These are phyloP conservation scores for Stagonosporopsis chrysanthemi DNA, from an alignment of 2,329 filamentous ascomycete species.

Conservation along the genomic window DNA sequence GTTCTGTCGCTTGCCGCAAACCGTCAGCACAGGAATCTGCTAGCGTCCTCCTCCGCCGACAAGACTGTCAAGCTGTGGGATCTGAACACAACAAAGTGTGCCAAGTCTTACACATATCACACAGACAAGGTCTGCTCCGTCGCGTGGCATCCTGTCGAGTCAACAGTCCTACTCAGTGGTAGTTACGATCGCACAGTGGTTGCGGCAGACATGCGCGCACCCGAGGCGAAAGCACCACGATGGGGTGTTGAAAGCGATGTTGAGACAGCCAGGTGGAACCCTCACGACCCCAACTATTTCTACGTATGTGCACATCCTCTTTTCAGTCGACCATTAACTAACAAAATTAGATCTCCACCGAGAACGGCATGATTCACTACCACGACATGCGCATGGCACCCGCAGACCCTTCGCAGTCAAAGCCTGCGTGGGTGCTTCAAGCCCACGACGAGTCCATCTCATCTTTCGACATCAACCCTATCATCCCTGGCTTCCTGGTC, in stretches of 20 bases:
- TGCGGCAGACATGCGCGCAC: slow-evolving; percentile 94
- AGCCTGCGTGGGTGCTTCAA: slow-evolving; percentile 92
- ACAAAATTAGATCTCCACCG: slow-evolving; percentile 69
- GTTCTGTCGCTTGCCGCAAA: slow-evolving; percentile 92
- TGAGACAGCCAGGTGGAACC: slow-evolving; percentile 91
- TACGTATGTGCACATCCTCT: slow-evolving; percentile 64
- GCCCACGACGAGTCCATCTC: slow-evolving; percentile 93
- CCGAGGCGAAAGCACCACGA: slow-evolving; percentile 78
- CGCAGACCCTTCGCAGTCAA: slow-evolving; percentile 74
- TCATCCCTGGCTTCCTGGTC: slow-evolving; percentile 89
- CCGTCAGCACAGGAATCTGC: slow-evolving; percentile 88
- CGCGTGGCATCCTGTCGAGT: slow-evolving; percentile 88
- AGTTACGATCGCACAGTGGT: slow-evolving; percentile 95
- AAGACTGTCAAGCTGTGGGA: slow-evolving; percentile 99
- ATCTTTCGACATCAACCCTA: slow-evolving; percentile 88
- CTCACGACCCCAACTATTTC: slow-evolving; percentile 91
- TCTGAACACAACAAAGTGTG: slow-evolving; percentile 87
- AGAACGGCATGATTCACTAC: slow-evolving; percentile 89
- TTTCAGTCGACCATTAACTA: slow-evolving; percentile 17
- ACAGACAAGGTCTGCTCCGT: slow-evolving; percentile 98
- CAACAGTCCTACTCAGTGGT: slow-evolving; percentile 88
- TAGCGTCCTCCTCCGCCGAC: slow-evolving; percentile 94
- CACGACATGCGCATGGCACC: slow-evolving; percentile 84
- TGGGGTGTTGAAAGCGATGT: slow-evolving; percentile 98
- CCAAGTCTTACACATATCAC: slow-evolving; percentile 94